phyloP scores from a whole-genome alignment of 2,329 filamentous ascomycete species.

The Talaromyces sp. region DNA sequence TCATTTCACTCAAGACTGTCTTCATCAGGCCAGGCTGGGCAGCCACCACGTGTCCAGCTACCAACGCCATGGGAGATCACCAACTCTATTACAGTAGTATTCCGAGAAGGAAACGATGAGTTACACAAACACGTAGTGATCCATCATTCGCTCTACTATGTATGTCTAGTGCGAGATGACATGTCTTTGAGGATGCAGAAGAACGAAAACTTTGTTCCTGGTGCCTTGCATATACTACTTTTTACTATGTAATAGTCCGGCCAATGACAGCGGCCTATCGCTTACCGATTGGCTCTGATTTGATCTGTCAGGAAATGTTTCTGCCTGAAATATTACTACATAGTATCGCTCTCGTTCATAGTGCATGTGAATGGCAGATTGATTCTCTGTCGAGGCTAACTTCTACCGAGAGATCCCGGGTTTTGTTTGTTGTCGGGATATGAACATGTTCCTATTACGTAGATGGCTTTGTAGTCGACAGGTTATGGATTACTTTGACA shows the following conservation, averaged over 20 bases:
- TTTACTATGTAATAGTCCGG: not conserved
- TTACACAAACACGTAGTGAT: constrained; percentile 4
- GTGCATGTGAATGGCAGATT: not conserved
- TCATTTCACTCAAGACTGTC: not conserved
- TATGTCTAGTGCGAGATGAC: not conserved
- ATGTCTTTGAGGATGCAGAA: not conserved
- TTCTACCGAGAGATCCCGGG: not conserved
- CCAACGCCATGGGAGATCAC: not conserved
- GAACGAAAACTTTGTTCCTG: constrained; percentile 7
- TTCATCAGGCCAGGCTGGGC: not conserved
- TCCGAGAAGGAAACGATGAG: not conserved
- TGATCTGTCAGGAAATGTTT: not conserved
- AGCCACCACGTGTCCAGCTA: constrained; percentile 3
- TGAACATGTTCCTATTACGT: not conserved
- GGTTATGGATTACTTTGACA: not conserved
- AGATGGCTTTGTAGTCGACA: not conserved
- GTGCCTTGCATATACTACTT: constrained; percentile 8
- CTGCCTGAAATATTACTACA: not conserved
- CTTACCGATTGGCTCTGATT: not conserved
- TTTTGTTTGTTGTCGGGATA: not conserved
- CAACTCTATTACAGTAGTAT: not conserved
- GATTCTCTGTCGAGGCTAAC: not conserved
- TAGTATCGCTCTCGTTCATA: not conserved
- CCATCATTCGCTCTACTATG: not conserved
- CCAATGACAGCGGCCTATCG: not conserved